Percentiles rank a stretch among this genome's conserved stretches.
phyloP scores from a whole-genome alignment of 2,329 filamentous ascomycete species.

The Ilyonectria destructans region DNA sequence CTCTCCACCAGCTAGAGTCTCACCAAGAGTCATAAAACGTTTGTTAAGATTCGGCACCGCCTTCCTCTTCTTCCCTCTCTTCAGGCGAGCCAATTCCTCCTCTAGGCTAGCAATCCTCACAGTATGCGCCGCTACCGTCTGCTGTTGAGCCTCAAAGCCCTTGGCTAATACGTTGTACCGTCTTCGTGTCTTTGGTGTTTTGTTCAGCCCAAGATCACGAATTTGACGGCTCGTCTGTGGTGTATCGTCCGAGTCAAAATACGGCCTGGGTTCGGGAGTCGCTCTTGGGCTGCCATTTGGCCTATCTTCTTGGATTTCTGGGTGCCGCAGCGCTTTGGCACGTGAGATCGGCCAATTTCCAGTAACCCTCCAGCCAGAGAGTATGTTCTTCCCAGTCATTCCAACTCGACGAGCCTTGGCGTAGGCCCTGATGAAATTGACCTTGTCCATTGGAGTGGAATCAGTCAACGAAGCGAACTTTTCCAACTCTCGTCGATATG shows the following conservation, averaged over 20 bases:
- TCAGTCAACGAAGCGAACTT: no score
- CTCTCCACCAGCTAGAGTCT: no score
- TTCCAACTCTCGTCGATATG: no score
- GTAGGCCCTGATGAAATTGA: slow-evolving; percentile 34
- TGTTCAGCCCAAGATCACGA: no score
- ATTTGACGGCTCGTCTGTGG: slow-evolving; percentile 20
- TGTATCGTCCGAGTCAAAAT: slow-evolving; percentile 29
- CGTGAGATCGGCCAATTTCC: slow-evolving; percentile 33
- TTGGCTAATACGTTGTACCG: slow-evolving; percentile 1
- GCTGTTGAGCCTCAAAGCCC: no score
- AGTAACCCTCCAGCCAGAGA: slow-evolving; percentile 32
- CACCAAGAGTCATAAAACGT: no score
- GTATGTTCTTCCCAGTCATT: slow-evolving; percentile 32
- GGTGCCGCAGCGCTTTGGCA: slow-evolving; percentile 25
- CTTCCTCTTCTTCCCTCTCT: no score
- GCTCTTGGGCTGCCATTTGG: slow-evolving; percentile 13
- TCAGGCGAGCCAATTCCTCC: no score
- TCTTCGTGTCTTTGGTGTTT: no score
- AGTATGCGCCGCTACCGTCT: no score
- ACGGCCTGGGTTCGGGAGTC: slow-evolving; percentile 26
- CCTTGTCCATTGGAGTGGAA: slow-evolving; percentile 4
- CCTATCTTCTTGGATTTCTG: slow-evolving; percentile 31
- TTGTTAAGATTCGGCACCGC: no score
- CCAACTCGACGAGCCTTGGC: slow-evolving; percentile 26
- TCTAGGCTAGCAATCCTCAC: no score